A percentile compares a stretch with the other conserved stretches of the same genome.
Evolutionary conservation across 2,329 filamentous ascomycete species (phyloP).

Genomic region (Reticulascus tulasneorum): DNA sequence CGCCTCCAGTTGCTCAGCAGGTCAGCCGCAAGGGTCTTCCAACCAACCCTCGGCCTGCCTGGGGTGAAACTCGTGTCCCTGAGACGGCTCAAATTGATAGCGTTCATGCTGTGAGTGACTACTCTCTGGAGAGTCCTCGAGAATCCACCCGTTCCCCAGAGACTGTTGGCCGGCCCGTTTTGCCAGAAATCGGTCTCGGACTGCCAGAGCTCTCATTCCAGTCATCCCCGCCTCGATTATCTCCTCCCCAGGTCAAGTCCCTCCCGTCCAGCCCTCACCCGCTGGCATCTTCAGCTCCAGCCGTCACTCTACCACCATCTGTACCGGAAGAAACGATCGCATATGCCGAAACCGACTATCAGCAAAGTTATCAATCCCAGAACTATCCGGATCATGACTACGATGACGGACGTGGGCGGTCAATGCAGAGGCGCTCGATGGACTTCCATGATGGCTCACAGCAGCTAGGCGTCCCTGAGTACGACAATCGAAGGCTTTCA

Average conservation of each 20-base stretch:
- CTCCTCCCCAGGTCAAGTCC: slow-evolving; percentile 22
- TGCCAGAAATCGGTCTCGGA: slow-evolving; percentile 13
- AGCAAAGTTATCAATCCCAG: slow-evolving; percentile 13
- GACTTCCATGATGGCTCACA: slow-evolving; percentile 23
- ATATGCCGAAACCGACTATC: slow-evolving; percentile 23
- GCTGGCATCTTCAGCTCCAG: slow-evolving; percentile 30
- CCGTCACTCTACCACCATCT: slow-evolving; percentile 26
- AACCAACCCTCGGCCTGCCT: slow-evolving; percentile 10
- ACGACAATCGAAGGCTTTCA: slow-evolving; percentile 57
- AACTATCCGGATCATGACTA: slow-evolving; percentile 19
- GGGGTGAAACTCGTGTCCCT: slow-evolving; percentile 5
- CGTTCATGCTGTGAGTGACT: slow-evolving; percentile 8
- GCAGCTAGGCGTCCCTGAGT: slow-evolving; percentile 50
- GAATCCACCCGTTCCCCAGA: too few species aligned
- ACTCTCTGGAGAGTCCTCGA: too few species aligned
- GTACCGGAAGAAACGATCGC: slow-evolving; percentile 12
- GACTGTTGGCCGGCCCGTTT: too few species aligned
- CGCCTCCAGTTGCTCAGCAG: slow-evolving; percentile 30
- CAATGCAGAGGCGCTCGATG: slow-evolving; percentile 22
- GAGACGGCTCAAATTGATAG: slow-evolving; percentile 7
- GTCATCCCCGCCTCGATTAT: slow-evolving; percentile 14
- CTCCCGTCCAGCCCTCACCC: slow-evolving; percentile 26
- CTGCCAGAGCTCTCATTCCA: slow-evolving; percentile 12
- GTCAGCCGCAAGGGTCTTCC: slow-evolving; percentile 19
- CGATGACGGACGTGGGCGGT: slow-evolving; percentile 33